Evolutionary conservation across 2,329 filamentous ascomycete genomes (phyloP).

Genomic region (Alternaria metachromatica): DNA sequence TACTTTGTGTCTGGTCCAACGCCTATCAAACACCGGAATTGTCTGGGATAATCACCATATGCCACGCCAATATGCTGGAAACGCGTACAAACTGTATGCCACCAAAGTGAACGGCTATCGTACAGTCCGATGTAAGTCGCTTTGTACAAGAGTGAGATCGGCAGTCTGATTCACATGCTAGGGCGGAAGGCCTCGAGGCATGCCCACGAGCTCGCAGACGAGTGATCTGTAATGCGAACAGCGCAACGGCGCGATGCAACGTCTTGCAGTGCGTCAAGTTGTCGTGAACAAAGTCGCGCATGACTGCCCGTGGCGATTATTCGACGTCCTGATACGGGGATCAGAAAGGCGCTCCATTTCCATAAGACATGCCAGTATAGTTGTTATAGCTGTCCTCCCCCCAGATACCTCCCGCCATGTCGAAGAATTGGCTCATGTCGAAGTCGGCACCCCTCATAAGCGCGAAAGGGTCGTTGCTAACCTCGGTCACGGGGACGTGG

Average conservation of each 20-base stretch:
- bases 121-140: background rate
- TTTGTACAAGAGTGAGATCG: background rate
- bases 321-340: background rate
- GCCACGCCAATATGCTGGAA: background rate
- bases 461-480: conserved; percentile 24
- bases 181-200: background rate
- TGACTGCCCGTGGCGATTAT: background rate
- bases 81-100: background rate
- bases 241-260: background rate
- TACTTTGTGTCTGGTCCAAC: background rate
- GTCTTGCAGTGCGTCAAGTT: background rate
- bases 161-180: background rate
- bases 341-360: conserved; percentile 1
- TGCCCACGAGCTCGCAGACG: conserved; percentile 1
- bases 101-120: background rate
- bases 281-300: background rate
- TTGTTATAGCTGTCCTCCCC: conserved; percentile 29
- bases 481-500: background rate
- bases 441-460: conserved; percentile 36
- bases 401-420: conserved; percentile 37
- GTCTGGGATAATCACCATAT: too few relatives aligned
- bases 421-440: conserved; percentile 45
- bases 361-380: conserved; percentile 35
- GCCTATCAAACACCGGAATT: too few relatives aligned
- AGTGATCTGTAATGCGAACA: background rate